These are phyloP conservation scores for Tetrahymena thermophila DNA, from an alignment of 73 alveolate species.

Conservation along the genomic window DNA sequence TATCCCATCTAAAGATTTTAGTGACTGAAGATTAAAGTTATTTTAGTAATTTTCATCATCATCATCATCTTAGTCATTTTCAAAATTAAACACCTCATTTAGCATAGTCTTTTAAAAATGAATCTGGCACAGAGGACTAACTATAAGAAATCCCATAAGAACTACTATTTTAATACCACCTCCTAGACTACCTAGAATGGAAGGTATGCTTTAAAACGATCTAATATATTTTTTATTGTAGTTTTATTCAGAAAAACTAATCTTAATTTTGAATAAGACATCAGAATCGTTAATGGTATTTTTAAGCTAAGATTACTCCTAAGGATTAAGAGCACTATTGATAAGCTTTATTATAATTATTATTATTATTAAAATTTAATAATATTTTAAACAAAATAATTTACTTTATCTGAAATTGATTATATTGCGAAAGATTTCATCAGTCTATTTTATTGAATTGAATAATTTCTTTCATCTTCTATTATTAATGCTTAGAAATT, in stretches of 20 bases:
- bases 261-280: neutral
- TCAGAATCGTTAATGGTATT: neutral
- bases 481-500: neutral
- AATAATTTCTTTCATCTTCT: neutral
- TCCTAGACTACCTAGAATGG: neutral
- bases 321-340: neutral
- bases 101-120: neutral
- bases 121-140: neutral
- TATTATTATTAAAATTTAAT: neutral
- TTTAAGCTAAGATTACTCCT: neutral
- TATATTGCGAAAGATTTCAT: neutral
- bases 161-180: neutral
- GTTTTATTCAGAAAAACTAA: neutral
- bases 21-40: neutral
- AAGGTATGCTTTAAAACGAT: neutral
- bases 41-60: too few relatives aligned
- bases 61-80: neutral
- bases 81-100: neutral
- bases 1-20: neutral
- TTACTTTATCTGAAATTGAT: neutral
- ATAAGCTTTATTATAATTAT: too few relatives aligned
- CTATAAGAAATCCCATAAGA: neutral
- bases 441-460: neutral
- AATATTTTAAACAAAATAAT: neutral
- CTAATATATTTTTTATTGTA: neutral